Conservation (phyloP, 805 yeast species). For the Pichia nakasei region DNA sequence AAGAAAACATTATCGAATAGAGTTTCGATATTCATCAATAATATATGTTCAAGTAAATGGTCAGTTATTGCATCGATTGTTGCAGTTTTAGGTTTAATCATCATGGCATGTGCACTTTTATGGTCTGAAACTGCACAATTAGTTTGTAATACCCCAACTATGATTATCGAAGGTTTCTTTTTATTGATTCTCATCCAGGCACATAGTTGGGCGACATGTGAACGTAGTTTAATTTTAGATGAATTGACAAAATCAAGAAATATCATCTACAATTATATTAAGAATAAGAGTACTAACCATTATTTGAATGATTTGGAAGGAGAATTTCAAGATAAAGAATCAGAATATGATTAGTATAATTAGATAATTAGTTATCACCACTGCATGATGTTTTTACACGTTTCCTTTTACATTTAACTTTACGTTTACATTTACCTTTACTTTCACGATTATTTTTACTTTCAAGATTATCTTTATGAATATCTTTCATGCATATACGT, state of each 20-base stretch:
- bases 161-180: constrained; percentile 38
- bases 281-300: background rate
- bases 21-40: constrained; percentile 20
- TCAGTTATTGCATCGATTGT: constrained; percentile 24
- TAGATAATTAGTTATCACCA: no score
- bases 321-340: no score
- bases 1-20: constrained; percentile 3
- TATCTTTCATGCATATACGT: no score
- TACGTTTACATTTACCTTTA: no score
- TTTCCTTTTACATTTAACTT: no score
- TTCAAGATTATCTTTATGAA: no score
- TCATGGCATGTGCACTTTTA: constrained; percentile 26
- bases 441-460: no score
- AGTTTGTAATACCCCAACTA: constrained; percentile 33
- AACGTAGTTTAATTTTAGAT: constrained; percentile 3
- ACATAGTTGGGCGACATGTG: constrained; percentile 24
- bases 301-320: no score
- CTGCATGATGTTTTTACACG: no score
- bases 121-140: constrained; percentile 36
- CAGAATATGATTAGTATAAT: no score
- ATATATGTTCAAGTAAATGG: constrained; percentile 26
- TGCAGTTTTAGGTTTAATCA: constrained; percentile 25
- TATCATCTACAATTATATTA: constrained; percentile 7
- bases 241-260: constrained; percentile 11
- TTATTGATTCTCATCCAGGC: constrained; percentile 31